Evolutionary conservation across 306 rosid genomes (phyloP).

Genomic region (Cucumis hystrix): DNA sequence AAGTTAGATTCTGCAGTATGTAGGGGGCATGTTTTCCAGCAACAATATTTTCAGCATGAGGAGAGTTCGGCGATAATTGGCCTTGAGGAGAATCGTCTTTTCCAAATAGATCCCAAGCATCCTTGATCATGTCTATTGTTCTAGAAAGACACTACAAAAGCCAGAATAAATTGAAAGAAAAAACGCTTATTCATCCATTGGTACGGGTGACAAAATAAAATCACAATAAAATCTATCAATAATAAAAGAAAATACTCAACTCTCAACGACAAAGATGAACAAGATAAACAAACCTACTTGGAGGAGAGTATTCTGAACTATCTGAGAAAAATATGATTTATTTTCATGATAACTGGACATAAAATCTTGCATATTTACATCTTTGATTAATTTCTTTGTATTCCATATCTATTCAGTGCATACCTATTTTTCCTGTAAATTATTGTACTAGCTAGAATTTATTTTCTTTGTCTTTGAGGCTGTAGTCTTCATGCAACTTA

Average conservation of each 20-base stretch:
- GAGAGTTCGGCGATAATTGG: constrained; percentile 25
- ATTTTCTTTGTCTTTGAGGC: background rate
- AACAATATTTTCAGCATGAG: constrained; percentile 30
- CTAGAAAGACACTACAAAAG: constrained; percentile 65
- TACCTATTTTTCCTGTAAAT: background rate
- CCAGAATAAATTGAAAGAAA: constrained; percentile 3
- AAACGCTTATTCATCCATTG: background rate
- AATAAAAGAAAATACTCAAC: background rate
- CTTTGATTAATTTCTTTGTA: background rate
- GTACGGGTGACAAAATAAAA: background rate
- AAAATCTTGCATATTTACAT: background rate
- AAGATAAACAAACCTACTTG: background rate
- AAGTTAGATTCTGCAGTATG: constrained; percentile 77
- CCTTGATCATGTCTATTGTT: constrained; percentile 51
- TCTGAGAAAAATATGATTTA: background rate
- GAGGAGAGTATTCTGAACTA: background rate
- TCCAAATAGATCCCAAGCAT: constrained; percentile 38
- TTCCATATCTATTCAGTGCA: background rate
- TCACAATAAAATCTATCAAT: background rate
- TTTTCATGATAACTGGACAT: background rate
- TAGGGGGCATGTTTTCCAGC: constrained; percentile 71
- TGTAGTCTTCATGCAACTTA: background rate
- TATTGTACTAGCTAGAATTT: background rate
- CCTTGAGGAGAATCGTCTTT: constrained; percentile 31
- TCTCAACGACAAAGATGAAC: background rate